A percentile compares a stretch with the other conserved stretches of the same genome.
Evolutionary conservation across 768 basidiomycete genomes (phyloP).

Genomic region (Phaffia australis): DNA sequence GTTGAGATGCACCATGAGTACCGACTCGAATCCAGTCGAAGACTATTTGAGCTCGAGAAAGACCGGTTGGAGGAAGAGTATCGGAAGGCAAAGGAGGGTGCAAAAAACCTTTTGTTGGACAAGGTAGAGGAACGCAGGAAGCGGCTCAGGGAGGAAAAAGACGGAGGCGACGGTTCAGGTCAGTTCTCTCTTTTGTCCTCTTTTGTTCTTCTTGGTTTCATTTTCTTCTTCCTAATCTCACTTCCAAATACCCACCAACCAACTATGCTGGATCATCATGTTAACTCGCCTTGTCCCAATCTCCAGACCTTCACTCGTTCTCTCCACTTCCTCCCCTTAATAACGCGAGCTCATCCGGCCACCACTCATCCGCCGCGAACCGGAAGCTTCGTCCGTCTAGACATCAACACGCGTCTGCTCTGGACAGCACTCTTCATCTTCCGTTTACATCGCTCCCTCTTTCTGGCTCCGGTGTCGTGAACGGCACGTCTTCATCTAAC

Average conservation of each 20-base stretch:
- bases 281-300: not conserved
- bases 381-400: slow-evolving; percentile 16
- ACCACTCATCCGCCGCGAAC: not conserved
- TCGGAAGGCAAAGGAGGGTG: slow-evolving; percentile 39
- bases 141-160: slow-evolving; percentile 42
- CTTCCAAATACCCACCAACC: not conserved
- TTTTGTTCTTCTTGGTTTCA: not conserved
- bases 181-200: slow-evolving; percentile 25
- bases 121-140: slow-evolving; percentile 40
- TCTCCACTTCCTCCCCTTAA: not conserved
- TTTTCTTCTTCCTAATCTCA: not conserved
- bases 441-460: too few relatives aligned
- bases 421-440: too few relatives aligned
- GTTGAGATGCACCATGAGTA: slow-evolving; percentile 39
- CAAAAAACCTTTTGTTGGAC: slow-evolving; percentile 38
- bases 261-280: too few relatives aligned
- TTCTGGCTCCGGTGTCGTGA: too few relatives aligned
- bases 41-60: slow-evolving; percentile 40
- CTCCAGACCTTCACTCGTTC: slow-evolving; percentile 3
- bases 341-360: not conserved
- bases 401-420: not conserved
- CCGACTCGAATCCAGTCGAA: slow-evolving; percentile 36
- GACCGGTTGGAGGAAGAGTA: slow-evolving; percentile 42
- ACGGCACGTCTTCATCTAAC: not conserved
- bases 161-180: slow-evolving; percentile 41